phyloP scores from a whole-genome alignment of 768 basidiomycete genomes.

The Boletus rubroflammeus region DNA sequence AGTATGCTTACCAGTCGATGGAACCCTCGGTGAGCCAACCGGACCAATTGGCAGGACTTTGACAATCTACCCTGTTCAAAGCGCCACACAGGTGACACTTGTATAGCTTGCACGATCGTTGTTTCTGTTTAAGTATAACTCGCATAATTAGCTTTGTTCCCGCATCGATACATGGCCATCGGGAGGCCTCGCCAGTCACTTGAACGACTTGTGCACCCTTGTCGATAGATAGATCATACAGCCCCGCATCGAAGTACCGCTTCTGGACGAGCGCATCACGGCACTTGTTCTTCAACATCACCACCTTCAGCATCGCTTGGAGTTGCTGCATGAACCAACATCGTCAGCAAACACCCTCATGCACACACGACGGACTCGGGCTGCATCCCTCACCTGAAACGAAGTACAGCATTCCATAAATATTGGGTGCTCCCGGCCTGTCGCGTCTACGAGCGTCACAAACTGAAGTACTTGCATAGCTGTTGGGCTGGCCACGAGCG shows the following conservation, averaged over 20 bases:
- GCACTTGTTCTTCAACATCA: slow-evolving; percentile 15
- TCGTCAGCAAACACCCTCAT: neutral
- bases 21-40: slow-evolving; percentile 22
- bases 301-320: slow-evolving; percentile 15
- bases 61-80: slow-evolving; percentile 16
- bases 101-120: slow-evolving; percentile 10
- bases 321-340: slow-evolving; percentile 18
- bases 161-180: slow-evolving; percentile 23
- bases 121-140: slow-evolving; percentile 19
- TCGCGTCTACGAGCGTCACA: slow-evolving; percentile 25
- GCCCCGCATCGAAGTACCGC: slow-evolving; percentile 22
- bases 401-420: slow-evolving; percentile 23
- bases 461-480: slow-evolving; percentile 20
- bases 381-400: slow-evolving; percentile 17
- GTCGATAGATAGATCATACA: slow-evolving; percentile 26
- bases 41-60: slow-evolving; percentile 7
- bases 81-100: slow-evolving; percentile 21
- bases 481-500: slow-evolving; percentile 13
- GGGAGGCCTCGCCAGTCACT: slow-evolving; percentile 18
- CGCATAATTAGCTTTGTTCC: slow-evolving; percentile 26
- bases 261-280: slow-evolving; percentile 21
- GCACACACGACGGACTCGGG: neutral
- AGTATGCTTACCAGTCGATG: slow-evolving; percentile 21
- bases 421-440: slow-evolving; percentile 26
- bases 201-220: slow-evolving; percentile 21